A percentile compares a stretch with the other conserved stretches of the same genome.
Conservation (phyloP, 371 early-diverging fungal genomes). For the Zychaea mexicana region DNA sequence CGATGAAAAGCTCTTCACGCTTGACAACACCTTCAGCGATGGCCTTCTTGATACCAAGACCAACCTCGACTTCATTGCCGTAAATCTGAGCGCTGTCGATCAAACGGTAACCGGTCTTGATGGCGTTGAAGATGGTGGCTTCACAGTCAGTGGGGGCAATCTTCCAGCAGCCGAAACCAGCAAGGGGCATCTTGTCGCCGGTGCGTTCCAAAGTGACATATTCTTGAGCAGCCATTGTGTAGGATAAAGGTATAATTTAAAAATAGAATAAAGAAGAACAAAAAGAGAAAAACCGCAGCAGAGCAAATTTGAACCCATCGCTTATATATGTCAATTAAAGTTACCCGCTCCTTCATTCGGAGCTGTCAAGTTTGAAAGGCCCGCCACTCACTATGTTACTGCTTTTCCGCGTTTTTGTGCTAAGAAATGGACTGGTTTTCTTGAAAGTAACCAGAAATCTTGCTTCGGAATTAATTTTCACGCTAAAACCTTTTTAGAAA, state of each 20-base stretch:
- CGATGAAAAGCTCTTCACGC: constrained; percentile 63
- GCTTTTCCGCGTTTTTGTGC: too few relatives aligned
- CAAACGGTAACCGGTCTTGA: constrained; percentile 45
- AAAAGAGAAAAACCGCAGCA: background rate
- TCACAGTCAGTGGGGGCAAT: constrained; percentile 28
- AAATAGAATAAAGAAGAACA: background rate
- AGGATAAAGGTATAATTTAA: background rate
- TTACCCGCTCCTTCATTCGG: background rate
- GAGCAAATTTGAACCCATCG: background rate
- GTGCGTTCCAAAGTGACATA: constrained; percentile 31
- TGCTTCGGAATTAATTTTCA: too few relatives aligned
- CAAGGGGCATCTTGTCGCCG: constrained; percentile 41
- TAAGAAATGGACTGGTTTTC: too few relatives aligned
- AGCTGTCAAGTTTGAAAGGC: background rate
- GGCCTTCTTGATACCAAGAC: constrained; percentile 54
- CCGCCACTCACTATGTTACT: too few relatives aligned
- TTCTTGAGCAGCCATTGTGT: constrained; percentile 5
- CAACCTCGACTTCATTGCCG: constrained; percentile 72
- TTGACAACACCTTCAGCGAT: constrained; percentile 58
- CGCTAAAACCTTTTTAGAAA: too few relatives aligned
- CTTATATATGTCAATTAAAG: background rate
- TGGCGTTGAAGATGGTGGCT: constrained; percentile 48
- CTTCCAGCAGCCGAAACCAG: constrained; percentile 49
- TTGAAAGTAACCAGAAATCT: too few relatives aligned
- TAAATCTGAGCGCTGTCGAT: constrained; percentile 52